phyloP scores from a whole-genome alignment of 2,329 filamentous ascomycete species.

The Colletotrichum tofieldiae region DNA sequence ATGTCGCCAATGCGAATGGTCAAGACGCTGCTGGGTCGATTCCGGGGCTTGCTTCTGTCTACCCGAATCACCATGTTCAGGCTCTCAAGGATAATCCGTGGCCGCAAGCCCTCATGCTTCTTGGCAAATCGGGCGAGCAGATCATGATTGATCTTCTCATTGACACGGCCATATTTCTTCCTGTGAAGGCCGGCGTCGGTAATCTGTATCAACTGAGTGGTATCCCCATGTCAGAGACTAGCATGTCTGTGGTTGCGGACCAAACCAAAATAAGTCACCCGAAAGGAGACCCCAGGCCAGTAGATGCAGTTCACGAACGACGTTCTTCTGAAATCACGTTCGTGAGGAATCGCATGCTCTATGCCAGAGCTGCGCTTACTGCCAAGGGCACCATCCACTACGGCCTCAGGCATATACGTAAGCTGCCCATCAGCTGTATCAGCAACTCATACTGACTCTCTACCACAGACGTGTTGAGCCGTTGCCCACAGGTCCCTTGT shows the following conservation, averaged over 20 bases:
- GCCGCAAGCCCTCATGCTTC: slow-evolving; percentile 80
- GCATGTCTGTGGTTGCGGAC: background rate
- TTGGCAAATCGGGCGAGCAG: slow-evolving; percentile 82
- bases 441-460: background rate
- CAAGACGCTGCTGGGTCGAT: slow-evolving; percentile 58
- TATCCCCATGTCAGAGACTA: slow-evolving; percentile 64
- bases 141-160: slow-evolving; percentile 85
- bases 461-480: slow-evolving; percentile 83
- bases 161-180: slow-evolving; percentile 82
- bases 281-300: slow-evolving; percentile 24
- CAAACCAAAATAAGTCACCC: background rate
- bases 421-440: slow-evolving; percentile 51
- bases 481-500: slow-evolving; percentile 62
- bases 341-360: slow-evolving; percentile 88
- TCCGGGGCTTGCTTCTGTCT: slow-evolving; percentile 75
- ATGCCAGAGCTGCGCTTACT: slow-evolving; percentile 82
- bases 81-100: slow-evolving; percentile 80
- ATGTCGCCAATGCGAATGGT: slow-evolving; percentile 49
- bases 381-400: slow-evolving; percentile 77
- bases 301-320: slow-evolving; percentile 28
- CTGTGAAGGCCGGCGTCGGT: slow-evolving; percentile 70
- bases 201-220: slow-evolving; percentile 87
- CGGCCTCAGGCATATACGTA: slow-evolving; percentile 87
- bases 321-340: slow-evolving; percentile 77
- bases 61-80: slow-evolving; percentile 80